These are phyloP conservation scores for Gentiana straminea DNA, from an alignment of 257 asterid species.

Conservation along the genomic window DNA sequence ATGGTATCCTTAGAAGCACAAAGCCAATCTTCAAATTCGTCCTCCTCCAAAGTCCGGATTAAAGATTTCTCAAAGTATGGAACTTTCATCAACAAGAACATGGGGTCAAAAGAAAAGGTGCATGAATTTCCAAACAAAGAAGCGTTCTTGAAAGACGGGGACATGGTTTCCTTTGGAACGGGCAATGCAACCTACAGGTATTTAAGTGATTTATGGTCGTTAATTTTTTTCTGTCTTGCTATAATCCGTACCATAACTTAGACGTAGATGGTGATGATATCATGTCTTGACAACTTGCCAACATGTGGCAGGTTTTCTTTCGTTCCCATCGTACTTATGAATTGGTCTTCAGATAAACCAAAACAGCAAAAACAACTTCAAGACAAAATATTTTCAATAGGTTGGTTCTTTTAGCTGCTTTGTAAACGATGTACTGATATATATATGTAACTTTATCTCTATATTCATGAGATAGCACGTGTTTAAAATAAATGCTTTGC, in stretches of 20 bases:
- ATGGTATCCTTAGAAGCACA: conserved; percentile 53
- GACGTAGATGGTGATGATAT: background rate
- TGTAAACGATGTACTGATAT: too few relatives aligned
- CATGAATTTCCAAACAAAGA: conserved; percentile 72
- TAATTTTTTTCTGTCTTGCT: background rate
- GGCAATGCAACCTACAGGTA: conserved; percentile 87
- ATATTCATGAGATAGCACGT: too few relatives aligned
- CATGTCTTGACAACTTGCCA: background rate
- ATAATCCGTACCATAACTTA: background rate
- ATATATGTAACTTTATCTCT: too few relatives aligned
- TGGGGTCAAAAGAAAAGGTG: conserved; percentile 53
- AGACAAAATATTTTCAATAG: conserved; percentile 55
- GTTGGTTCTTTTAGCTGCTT: conserved; percentile 25
- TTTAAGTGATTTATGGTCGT: conserved; percentile 12
- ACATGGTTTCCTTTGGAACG: conserved; percentile 80
- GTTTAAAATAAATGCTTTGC: background rate
- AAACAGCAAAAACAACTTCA: conserved; percentile 33
- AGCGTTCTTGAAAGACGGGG: conserved; percentile 54
- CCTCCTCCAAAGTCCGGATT: conserved; percentile 51
- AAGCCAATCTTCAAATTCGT: conserved; percentile 25
- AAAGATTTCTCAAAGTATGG: conserved; percentile 94
- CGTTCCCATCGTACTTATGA: conserved; percentile 50
- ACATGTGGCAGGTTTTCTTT: conserved; percentile 53
- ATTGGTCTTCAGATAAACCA: conserved; percentile 28
- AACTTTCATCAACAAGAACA: conserved; percentile 45